Evolutionary conservation across 768 basidiomycete genomes (phyloP).

Genomic region (Tricholoma sp.): DNA sequence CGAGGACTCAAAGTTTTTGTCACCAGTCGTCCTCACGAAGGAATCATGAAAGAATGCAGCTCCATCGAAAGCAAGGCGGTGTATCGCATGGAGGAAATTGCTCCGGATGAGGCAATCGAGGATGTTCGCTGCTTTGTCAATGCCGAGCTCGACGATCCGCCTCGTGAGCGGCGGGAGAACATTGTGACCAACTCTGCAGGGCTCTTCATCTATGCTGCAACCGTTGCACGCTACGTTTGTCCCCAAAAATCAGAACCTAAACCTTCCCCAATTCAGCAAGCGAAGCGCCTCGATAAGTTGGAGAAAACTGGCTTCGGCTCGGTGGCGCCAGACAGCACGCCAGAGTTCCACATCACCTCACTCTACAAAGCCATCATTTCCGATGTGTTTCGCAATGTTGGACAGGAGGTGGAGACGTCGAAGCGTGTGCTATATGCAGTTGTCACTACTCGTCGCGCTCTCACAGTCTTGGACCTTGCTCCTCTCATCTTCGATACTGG

Average conservation of each 20-base stretch:
- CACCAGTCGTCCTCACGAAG: neutral
- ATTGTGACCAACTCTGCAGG: slow-evolving; percentile 14
- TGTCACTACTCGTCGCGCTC: too few species aligned
- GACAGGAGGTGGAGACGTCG: too few species aligned
- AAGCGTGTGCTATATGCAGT: too few species aligned
- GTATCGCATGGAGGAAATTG: neutral
- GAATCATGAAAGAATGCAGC: neutral
- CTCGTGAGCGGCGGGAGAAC: neutral
- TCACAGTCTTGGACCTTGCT: too few species aligned
- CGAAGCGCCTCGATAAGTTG: neutral
- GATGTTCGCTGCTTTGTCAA: neutral
- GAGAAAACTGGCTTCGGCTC: too few species aligned
- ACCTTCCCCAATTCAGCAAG: neutral
- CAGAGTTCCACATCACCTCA: too few species aligned
- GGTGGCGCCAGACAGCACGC: too few species aligned
- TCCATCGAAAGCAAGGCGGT: neutral
- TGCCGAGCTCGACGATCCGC: neutral
- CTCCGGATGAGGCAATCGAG: neutral
- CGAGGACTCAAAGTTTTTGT: neutral
- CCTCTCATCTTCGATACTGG: too few species aligned
- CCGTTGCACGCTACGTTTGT: slow-evolving; percentile 16
- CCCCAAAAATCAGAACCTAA: neutral
- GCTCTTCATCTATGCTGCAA: slow-evolving; percentile 25
- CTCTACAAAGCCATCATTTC: too few species aligned
- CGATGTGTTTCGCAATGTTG: too few species aligned